phyloP scores from a whole-genome alignment of 2,329 filamentous ascomycete genomes.

The Penicillium paneum region DNA sequence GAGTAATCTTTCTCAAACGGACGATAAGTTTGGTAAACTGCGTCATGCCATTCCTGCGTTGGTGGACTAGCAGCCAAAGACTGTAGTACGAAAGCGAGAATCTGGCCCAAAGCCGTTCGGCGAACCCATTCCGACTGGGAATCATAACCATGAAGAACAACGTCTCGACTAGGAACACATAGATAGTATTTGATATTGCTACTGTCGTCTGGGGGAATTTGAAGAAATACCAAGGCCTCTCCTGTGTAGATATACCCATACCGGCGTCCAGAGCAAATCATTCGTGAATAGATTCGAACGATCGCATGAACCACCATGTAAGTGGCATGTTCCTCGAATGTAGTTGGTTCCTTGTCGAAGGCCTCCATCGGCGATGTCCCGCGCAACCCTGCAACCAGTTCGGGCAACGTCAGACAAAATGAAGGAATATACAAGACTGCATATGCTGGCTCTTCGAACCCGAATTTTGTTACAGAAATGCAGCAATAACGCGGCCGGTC shows the following conservation, averaged over 20 bases:
- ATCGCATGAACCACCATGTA: conserved; percentile 25
- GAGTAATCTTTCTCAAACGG: neutral
- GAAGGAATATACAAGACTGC: conserved; percentile 31
- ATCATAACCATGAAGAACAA: conserved; percentile 10
- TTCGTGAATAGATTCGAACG: conserved; percentile 33
- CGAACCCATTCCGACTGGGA: neutral
- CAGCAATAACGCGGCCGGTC: neutral
- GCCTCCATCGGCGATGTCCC: conserved; percentile 26
- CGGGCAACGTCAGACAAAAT: conserved; percentile 23
- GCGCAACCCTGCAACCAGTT: conserved; percentile 26
- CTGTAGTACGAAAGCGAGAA: neutral
- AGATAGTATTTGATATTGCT: conserved; percentile 25
- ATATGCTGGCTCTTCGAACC: conserved; percentile 14
- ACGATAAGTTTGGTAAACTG: neutral
- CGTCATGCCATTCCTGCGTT: neutral
- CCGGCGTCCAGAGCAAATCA: conserved; percentile 23
- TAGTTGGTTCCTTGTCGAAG: conserved; percentile 24
- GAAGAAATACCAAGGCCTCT: conserved; percentile 32
- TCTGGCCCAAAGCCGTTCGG: neutral
- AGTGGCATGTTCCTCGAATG: conserved; percentile 26
- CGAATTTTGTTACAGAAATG: neutral
- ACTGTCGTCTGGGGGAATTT: conserved; percentile 23
- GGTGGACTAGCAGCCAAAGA: neutral
- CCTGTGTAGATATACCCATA: conserved; percentile 31
- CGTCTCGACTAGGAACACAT: conserved; percentile 26